Base-by-base conservation (phyloP, 345 rosid genomes). In the Citrus unshiu region DNA sequence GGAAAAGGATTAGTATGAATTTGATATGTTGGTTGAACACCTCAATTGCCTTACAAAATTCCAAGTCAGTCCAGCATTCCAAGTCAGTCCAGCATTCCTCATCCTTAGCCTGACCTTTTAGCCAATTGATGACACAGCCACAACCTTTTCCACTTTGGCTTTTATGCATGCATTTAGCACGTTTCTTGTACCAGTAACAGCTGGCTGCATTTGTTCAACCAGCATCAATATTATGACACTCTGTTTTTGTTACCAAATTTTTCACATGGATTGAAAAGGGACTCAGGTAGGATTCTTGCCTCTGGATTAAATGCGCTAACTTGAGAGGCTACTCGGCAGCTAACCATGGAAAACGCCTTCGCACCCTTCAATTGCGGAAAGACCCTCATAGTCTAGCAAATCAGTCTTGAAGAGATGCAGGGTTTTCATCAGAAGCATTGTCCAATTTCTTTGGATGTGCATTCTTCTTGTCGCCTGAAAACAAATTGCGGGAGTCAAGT, bases 51-150 rank as follows among this genome's bases (percentile, higher is more conserved):
- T 74, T 60, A 79, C 83, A 75, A 56, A 14, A 77, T 39, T 87
- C 88, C 63, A 43, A 32, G 77, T 85, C 82, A 25, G 87, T 84
- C 89, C 89, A 84, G 70, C 84, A 83, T 39, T 87, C 88, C 66
- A 43, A 32, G 77, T 85, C 82, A 25, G 87, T 84, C 89, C 89
- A 84, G 70, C 84, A 83, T 18, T 79, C 51, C 73, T 88, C 88
- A 24, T 86, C 78, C 70, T 80, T 79, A n/a, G 75, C 74, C 68
- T 66, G 71, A 77, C 64, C 85, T 69, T 72, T 73, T 8, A 88
- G 87, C 91, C 87, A 90, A 64, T 67, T 22, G 88, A 90, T 30
- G 86, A 87, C 32, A 87, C 87, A 57, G 82, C 81, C 39, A 88
- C 88, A 80, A 83, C 88, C 70, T 80, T 83, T 85, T 84, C 84